Evolutionary conservation across 1,139 yeast genomes (phyloP), one percentile per base, ranked within the genome.

Genomic region (Yamadazyma membranifaciens): DNA sequence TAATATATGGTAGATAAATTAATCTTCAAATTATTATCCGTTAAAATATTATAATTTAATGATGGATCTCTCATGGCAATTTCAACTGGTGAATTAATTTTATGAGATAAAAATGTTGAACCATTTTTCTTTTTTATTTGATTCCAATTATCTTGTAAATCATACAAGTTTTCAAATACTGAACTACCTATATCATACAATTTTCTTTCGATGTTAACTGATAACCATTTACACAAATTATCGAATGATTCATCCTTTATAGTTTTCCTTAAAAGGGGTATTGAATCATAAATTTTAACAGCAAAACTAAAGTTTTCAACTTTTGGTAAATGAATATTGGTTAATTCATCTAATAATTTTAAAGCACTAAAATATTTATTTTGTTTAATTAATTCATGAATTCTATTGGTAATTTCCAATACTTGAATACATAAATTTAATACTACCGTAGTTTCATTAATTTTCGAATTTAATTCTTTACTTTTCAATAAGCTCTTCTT

Each of bases 51-150:
- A 44, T 75, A 69, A 44, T 67, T 62, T 28, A 65, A 52, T 16
- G 67, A 62, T 0, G 83, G 74, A 44, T 80, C 82, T 50, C 95
- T 69, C 59, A 85, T 69, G 4, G 89, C 79, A 11, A 81, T 62
- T 59, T 91, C 98, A 6, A 89, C 87, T 0, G 96, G 88, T 0
- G 96, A 86, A 57, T 89, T 89, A 47, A 91, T 77, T 53, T 83
- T 83, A 57, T 80, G 89, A 14, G 77, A 72, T 10, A 69, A 62
- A 43, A 86, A 72, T 14, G 76, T 56, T 3, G 54, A 41, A 3
- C 57, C 48, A 43, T 44, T 74, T 60, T 49, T 66, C 46, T 73
- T 50, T 56, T 70, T 43, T 47, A 54, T 44, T 56, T 50, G 42
- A 16, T 59, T 68, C 95, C 95, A 87, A 32, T 69, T 65, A 6